Evolutionary conservation across 257 asterid genomes (phyloP).

Genomic region (Thymus quinquecostatus): DNA sequence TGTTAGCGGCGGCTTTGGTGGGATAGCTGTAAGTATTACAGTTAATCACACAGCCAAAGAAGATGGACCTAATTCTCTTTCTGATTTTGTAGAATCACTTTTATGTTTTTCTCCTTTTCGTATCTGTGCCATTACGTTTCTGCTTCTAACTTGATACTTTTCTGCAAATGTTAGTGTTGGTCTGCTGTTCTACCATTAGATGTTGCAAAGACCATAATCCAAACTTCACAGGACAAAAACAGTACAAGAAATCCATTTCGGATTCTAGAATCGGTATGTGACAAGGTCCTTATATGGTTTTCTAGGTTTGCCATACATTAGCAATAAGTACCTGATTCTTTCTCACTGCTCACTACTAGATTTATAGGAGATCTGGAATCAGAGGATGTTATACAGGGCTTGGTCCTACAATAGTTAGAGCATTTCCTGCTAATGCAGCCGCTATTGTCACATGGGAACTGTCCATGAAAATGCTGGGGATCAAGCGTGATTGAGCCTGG

Average conservation of each 20-base stretch:
- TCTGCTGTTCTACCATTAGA: slow-evolving; percentile 76
- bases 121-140: slow-evolving; percentile 33
- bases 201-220: slow-evolving; percentile 90
- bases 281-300: slow-evolving; percentile 25
- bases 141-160: slow-evolving; percentile 19
- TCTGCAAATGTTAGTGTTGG: slow-evolving; percentile 58
- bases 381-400: slow-evolving; percentile 89
- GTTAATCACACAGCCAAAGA: slow-evolving; percentile 22
- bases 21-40: slow-evolving; percentile 67
- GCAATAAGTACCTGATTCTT: slow-evolving; percentile 33
- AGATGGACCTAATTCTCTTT: slow-evolving; percentile 9
- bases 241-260: slow-evolving; percentile 70
- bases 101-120: slow-evolving; percentile 3
- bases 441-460: slow-evolving; percentile 78
- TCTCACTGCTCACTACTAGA: slow-evolving; percentile 49
- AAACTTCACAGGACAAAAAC: slow-evolving; percentile 60
- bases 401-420: slow-evolving; percentile 82
- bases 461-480: slow-evolving; percentile 74
- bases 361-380: slow-evolving; percentile 75
- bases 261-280: slow-evolving; percentile 60
- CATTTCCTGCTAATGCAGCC: slow-evolving; percentile 83
- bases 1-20: slow-evolving; percentile 87
- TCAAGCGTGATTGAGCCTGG: slow-evolving; percentile 48
- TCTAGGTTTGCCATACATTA: slow-evolving; percentile 12
- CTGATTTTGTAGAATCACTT: slow-evolving; percentile 20